phyloP scores from a whole-genome alignment of 2,329 filamentous ascomycete genomes.

The Colletotrichum liaoningense region DNA sequence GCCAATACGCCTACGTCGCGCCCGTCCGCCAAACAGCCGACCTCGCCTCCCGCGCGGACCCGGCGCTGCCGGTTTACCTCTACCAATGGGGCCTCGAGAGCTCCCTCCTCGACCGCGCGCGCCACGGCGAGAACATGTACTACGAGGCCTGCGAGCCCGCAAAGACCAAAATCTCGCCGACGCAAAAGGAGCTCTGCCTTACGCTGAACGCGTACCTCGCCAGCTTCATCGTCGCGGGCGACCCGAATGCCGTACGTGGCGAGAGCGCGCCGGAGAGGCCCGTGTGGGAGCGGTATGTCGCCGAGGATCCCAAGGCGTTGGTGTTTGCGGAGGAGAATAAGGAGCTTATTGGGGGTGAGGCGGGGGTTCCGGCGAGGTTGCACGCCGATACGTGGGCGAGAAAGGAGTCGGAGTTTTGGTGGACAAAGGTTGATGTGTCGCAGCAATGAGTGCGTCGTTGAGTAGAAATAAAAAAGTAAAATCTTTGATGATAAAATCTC shows the following conservation, averaged over 20 bases:
- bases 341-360: conserved; percentile 55
- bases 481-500: not conserved
- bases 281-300: conserved; percentile 40
- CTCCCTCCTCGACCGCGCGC: conserved; percentile 48
- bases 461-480: not conserved
- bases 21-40: conserved; percentile 71
- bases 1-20: conserved; percentile 74
- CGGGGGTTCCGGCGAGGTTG: conserved; percentile 54
- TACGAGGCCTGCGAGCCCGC: conserved; percentile 39
- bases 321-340: conserved; percentile 72
- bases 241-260: conserved; percentile 18
- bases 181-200: conserved; percentile 48
- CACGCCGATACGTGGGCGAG: conserved; percentile 53
- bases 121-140: conserved; percentile 58
- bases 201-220: conserved; percentile 54
- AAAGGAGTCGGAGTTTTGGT: conserved; percentile 70
- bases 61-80: conserved; percentile 41
- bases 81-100: conserved; percentile 70
- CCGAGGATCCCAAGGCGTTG: conserved; percentile 50
- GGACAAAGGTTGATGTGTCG: conserved; percentile 61
- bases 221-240: conserved; percentile 46
- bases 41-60: conserved; percentile 42
- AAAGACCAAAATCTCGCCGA: conserved; percentile 55
- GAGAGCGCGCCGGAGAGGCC: conserved; percentile 50
- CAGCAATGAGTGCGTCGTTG: conserved; percentile 41